A percentile compares a stretch with the other conserved stretches of the same genome.
Evolutionary conservation across 176 grass and related monocot species (phyloP).

Genomic region (Alloteropsis semialata): DNA sequence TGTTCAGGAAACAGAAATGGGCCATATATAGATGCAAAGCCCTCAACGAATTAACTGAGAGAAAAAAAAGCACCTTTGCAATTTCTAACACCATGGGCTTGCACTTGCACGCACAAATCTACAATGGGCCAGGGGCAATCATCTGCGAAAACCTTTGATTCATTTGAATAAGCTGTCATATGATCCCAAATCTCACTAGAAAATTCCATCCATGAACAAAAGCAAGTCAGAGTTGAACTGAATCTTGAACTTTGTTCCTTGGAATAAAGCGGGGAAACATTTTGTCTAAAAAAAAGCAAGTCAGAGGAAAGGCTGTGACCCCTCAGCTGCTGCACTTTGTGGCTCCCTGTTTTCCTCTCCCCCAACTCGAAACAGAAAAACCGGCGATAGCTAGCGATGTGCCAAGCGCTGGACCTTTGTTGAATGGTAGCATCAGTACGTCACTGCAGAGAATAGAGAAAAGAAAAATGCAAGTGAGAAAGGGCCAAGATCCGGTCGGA

Average conservation of each 20-base stretch:
- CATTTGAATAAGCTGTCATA: neutral
- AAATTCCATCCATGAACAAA: neutral
- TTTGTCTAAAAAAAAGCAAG: neutral
- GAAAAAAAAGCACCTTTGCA: neutral
- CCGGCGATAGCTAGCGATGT: neutral
- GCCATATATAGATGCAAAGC: neutral
- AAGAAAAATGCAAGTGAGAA: neutral
- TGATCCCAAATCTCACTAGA: constrained; percentile 1
- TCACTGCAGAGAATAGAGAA: neutral
- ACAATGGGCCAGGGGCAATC: neutral
- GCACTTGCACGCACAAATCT: neutral
- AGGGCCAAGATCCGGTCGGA: neutral
- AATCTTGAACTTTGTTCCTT: no score
- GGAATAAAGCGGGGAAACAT: no score
- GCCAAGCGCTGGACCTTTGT: neutral
- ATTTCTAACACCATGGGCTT: neutral
- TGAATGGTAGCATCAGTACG: neutral
- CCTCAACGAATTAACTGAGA: neutral
- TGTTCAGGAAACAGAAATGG: neutral
- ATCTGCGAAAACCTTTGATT: neutral
- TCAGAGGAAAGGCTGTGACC: neutral
- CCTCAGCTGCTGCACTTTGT: neutral
- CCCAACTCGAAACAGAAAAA: constrained; percentile 6
- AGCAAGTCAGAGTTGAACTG: no score
- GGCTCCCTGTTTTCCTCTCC: neutral